Conservation (phyloP, 495 filamentous ascomycete genomes). For the Tetracladium marchalianum region DNA sequence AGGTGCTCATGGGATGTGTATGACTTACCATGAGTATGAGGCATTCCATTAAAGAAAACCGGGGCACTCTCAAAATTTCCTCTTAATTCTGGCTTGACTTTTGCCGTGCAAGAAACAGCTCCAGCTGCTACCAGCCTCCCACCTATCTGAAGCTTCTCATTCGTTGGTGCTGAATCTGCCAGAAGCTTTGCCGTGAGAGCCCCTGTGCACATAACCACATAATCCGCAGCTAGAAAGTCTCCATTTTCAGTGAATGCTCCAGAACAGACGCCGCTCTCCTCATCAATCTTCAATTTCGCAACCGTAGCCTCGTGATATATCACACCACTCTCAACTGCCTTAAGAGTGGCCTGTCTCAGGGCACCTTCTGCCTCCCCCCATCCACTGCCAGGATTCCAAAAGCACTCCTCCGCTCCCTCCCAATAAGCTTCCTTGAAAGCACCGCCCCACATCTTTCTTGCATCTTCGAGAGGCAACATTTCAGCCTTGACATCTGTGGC, state of each 20-base stretch:
- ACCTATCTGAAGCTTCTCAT: constrained; percentile 35
- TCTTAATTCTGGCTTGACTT: constrained; percentile 20
- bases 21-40: neutral
- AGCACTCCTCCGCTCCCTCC: constrained; percentile 19
- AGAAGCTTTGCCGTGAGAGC: constrained; percentile 50
- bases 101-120: constrained; percentile 38
- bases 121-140: constrained; percentile 45
- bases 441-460: constrained; percentile 37
- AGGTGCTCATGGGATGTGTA: constrained; percentile 12
- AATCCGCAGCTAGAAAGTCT: constrained; percentile 28
- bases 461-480: constrained; percentile 25
- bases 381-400: constrained; percentile 43
- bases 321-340: constrained; percentile 40
- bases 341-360: constrained; percentile 33
- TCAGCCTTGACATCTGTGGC: constrained; percentile 28
- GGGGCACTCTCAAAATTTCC: constrained; percentile 24
- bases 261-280: constrained; percentile 4
- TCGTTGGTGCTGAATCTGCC: constrained; percentile 28
- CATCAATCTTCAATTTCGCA: neutral
- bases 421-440: constrained; percentile 46
- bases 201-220: constrained; percentile 45
- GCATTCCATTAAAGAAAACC: constrained; percentile 26
- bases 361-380: constrained; percentile 52
- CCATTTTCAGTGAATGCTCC: constrained; percentile 39
- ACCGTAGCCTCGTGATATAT: constrained; percentile 11